Evolutionary conservation across 208 protist genomes (phyloP), one percentile per base, ranked within the genome.

Genomic region (Acanthamoeba royreba): DNA sequence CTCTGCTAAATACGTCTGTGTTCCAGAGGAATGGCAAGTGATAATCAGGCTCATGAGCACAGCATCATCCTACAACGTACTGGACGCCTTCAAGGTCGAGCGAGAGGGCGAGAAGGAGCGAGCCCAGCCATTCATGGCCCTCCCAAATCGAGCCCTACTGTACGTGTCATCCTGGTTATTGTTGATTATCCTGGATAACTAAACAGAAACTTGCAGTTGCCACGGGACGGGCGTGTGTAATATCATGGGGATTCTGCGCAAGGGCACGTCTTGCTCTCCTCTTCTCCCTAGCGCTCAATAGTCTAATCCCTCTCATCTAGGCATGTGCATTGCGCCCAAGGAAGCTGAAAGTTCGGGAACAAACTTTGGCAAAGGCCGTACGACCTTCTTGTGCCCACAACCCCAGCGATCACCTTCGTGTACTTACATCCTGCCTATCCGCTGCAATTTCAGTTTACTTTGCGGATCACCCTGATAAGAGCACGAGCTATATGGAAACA

Each of bases 351-450:
- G n/a, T 35, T 47, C 77, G 11, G 77, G 77, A 22, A 86, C 77
- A 22, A 86, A 86, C 77, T 86, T 86, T 86, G 77, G 77, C 77
- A 86, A 86, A 31, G 77, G 77, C 40, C 40, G 77, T 86, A 86
- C 25, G 40, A 31, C n/a, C 38, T 49, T n/a, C 17, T 45, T n/a
- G n/a, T n/a, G n/a, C n/a, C n/a, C n/a, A n/a, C n/a, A n/a, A n/a
- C n/a, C n/a, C n/a, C n/a, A n/a, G n/a, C n/a, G n/a, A n/a, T n/a
- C n/a, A n/a, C n/a, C n/a, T n/a, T n/a, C n/a, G n/a, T n/a, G 11
- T 81, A 4, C 13, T 42, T 38, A 25, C 35, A 25, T 5, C 7
- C 66, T 8, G 2, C 25, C 7, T 45, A 4, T 31, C 35, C 0
- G 17, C 19, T 38, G 19, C 28, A 4, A n/a, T 25, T 81, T 1